Percentiles rank a stretch among this genome's conserved stretches.
phyloP scores from a whole-genome alignment of 441 rosid genomes.

The Biscutella laevigata region DNA sequence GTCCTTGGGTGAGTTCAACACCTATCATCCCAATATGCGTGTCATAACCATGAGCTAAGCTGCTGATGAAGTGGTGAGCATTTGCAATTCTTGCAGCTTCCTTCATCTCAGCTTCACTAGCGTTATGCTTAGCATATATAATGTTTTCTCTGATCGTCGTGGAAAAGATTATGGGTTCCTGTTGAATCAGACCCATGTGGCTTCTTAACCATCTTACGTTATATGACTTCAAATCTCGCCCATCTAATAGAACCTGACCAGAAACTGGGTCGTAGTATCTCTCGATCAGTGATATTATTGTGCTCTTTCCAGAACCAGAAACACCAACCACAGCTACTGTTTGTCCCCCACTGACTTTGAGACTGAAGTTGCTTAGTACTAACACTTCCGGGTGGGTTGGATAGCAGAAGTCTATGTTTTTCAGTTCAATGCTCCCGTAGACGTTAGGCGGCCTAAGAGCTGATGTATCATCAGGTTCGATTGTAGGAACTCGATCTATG shows the following conservation, averaged over 20 bases:
- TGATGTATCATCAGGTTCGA: slow-evolving; percentile 88
- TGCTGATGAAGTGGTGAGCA: slow-evolving; percentile 98
- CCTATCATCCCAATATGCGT: slow-evolving; percentile 97
- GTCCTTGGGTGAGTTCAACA: slow-evolving; percentile 93
- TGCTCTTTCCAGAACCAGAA: slow-evolving; percentile 99
- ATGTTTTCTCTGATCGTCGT: slow-evolving; percentile 92
- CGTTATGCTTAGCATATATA: slow-evolving; percentile 90
- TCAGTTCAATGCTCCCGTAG: slow-evolving; percentile 94
- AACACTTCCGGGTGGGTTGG: slow-evolving; percentile 87
- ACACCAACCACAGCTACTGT: slow-evolving; percentile 97
- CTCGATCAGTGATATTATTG: slow-evolving; percentile 89
- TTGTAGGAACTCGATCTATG: slow-evolving; percentile 89
- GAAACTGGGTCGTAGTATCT: slow-evolving; percentile 98
- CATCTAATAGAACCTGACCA: slow-evolving; percentile 89
- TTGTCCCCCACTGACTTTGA: slow-evolving; percentile 92
- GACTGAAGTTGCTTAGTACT: slow-evolving; percentile 94
- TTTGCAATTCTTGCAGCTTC: slow-evolving; percentile 99
- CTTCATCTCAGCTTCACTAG: slow-evolving; percentile 93
- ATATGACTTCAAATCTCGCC: slow-evolving; percentile 78
- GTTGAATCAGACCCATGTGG: slow-evolving; percentile 91
- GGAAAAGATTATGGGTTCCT: slow-evolving; percentile 92
- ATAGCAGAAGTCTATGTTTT: slow-evolving; percentile 88
- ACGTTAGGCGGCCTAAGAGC: slow-evolving; percentile 93
- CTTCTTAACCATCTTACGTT: slow-evolving; percentile 90
- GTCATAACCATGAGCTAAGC: slow-evolving; percentile 94